Evolutionary conservation across 306 rosid genomes (phyloP).

Genomic region (Cucurbita maxima): DNA sequence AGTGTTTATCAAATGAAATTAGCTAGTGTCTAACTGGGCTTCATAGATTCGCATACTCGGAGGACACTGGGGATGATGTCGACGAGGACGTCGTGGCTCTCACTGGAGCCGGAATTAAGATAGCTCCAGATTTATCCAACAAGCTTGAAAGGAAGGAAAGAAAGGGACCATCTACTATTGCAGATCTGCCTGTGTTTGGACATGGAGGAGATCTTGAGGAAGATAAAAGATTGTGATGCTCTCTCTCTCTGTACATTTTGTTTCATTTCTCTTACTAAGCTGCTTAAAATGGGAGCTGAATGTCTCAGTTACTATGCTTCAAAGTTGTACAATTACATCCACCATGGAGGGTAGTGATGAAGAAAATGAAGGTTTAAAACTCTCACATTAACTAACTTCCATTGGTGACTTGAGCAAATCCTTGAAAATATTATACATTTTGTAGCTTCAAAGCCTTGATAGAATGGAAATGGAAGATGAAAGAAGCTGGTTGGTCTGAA

Average conservation of each 20-base stretch:
- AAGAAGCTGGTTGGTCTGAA: background rate
- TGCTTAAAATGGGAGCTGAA: background rate
- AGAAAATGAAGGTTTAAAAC: background rate
- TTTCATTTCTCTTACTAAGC: background rate
- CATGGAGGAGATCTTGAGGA: slow-evolving; percentile 68
- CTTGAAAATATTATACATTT: background rate
- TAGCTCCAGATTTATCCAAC: background rate
- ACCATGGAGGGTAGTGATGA: background rate
- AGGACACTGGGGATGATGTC: slow-evolving; percentile 62
- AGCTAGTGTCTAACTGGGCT: background rate
- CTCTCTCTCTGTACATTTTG: background rate
- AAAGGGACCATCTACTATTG: slow-evolving; percentile 19
- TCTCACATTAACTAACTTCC: background rate
- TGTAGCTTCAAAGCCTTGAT: background rate
- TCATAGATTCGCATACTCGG: slow-evolving; percentile 10
- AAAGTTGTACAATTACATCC: background rate
- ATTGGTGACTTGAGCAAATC: background rate
- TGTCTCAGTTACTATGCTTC: background rate
- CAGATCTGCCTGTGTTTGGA: slow-evolving; percentile 31
- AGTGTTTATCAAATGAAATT: background rate
- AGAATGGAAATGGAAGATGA: background rate
- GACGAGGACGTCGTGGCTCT: slow-evolving; percentile 79
- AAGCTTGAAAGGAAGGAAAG: slow-evolving; percentile 41
- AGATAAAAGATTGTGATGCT: slow-evolving; percentile 56
- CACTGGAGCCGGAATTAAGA: slow-evolving; percentile 43